A percentile compares a stretch with the other conserved stretches of the same genome.
These are phyloP conservation scores for Venturia asperata DNA, from an alignment of 2,329 filamentous ascomycete genomes.

Conservation along the genomic window DNA sequence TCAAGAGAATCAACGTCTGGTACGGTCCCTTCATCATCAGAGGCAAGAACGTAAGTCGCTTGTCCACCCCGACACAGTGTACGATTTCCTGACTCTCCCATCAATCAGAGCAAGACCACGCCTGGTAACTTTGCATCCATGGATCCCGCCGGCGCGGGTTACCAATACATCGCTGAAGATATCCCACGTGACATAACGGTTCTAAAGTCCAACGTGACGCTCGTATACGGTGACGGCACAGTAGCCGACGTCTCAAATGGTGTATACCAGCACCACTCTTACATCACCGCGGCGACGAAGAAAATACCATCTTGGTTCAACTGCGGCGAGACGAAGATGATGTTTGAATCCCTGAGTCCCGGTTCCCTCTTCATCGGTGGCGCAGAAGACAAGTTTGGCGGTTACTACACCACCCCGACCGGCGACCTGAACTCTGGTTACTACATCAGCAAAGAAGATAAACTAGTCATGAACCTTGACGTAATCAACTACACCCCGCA, in stretches of 20 bases:
- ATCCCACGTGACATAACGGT: constrained; percentile 6
- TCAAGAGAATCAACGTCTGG: not conserved
- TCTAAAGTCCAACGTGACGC: not conserved
- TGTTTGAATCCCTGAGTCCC: not conserved
- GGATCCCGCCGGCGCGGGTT: constrained; percentile 1
- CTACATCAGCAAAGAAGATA: not conserved
- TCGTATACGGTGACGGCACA: not conserved
- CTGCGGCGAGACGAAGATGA: not conserved
- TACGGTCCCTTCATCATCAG: not conserved
- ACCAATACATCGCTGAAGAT: not conserved
- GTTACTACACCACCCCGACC: not conserved
- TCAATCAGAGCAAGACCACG: not conserved
- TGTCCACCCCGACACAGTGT: not conserved
- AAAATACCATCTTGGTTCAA: not conserved
- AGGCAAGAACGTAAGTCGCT: not conserved
- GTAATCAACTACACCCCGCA: not conserved
- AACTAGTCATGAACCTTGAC: not conserved
- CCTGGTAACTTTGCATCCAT: not conserved
- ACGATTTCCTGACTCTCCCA: not conserved
- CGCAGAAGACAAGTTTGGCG: not conserved
- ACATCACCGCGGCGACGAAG: not conserved
- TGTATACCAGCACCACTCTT: constrained; percentile 8
- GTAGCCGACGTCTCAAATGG: not conserved
- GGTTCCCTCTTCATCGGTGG: not conserved
- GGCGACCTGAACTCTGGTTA: constrained; percentile 1